phyloP scores from a whole-genome alignment of 2,329 filamentous ascomycete genomes.

The Trichoderma harzianum region DNA sequence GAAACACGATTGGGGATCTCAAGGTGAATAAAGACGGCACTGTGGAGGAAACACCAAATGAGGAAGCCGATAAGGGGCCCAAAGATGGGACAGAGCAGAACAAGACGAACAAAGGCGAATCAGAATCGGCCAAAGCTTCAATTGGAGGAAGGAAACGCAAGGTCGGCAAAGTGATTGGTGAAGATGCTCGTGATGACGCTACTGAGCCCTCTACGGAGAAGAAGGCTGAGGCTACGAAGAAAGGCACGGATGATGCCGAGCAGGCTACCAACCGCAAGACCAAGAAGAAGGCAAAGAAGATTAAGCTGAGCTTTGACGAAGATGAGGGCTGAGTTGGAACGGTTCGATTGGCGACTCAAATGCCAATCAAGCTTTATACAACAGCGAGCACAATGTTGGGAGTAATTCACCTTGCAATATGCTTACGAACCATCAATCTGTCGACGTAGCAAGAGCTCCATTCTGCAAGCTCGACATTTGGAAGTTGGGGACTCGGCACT shows the following conservation, averaged over 20 bases:
- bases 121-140: slow-evolving; percentile 27
- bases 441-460: not conserved
- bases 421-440: not conserved
- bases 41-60: slow-evolving; percentile 33
- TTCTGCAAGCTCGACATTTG: not conserved
- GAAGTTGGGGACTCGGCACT: not conserved
- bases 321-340: slow-evolving; percentile 43
- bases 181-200: slow-evolving; percentile 30
- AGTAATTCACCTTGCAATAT: not conserved
- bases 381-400: not conserved
- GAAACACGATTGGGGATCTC: slow-evolving; percentile 55
- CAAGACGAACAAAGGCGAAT: slow-evolving; percentile 25
- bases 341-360: not conserved
- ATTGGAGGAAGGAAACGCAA: slow-evolving; percentile 53
- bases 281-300: slow-evolving; percentile 59
- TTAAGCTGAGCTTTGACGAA: slow-evolving; percentile 66
- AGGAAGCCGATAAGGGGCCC: slow-evolving; percentile 24
- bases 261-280: slow-evolving; percentile 31
- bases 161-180: slow-evolving; percentile 38
- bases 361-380: not conserved
- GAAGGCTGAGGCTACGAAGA: slow-evolving; percentile 17
- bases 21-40: slow-evolving; percentile 43
- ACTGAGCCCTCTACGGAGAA: slow-evolving; percentile 12
- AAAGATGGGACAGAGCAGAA: slow-evolving; percentile 31
- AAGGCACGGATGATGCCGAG: slow-evolving; percentile 19